A percentile compares a stretch with the other conserved stretches of the same genome.
Evolutionary conservation across 495 filamentous ascomycete species (phyloP).

Genomic region (Tuber aestivum): DNA sequence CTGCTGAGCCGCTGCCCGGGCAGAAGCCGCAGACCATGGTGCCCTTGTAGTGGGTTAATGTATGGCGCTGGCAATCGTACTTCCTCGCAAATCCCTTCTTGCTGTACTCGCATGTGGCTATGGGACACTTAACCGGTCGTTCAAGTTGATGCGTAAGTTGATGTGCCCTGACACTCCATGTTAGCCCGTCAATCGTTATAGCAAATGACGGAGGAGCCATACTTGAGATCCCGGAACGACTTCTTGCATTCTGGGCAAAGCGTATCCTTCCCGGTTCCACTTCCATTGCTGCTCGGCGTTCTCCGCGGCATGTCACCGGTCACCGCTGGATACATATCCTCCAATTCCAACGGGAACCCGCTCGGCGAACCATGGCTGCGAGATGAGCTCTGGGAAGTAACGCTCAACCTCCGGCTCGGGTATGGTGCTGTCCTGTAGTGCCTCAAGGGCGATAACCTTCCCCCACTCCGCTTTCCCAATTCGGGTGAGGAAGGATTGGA

Average conservation of each 20-base stretch:
- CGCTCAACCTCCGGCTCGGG: conserved; percentile 28
- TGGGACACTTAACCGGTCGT: conserved; percentile 93
- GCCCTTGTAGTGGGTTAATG: conserved; percentile 96
- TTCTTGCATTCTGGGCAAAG: conserved; percentile 41
- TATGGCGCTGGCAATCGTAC: conserved; percentile 99
- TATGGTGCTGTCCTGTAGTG: conserved; percentile 28
- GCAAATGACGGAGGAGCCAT: neutral
- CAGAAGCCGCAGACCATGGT: conserved; percentile 99
- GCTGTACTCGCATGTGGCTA: conserved; percentile 89
- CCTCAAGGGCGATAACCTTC: conserved; percentile 7
- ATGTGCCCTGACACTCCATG: conserved; percentile 61
- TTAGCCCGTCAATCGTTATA: conserved; percentile 39
- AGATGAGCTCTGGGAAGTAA: conserved; percentile 36
- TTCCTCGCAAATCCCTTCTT: conserved; percentile 93
- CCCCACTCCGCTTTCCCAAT: conserved; percentile 21
- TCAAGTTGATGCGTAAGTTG: conserved; percentile 94
- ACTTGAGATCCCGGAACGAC: conserved; percentile 38
- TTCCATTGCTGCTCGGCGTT: conserved; percentile 29
- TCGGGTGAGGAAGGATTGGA: conserved; percentile 39
- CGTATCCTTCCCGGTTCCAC: conserved; percentile 35
- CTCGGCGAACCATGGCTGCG: conserved; percentile 32
- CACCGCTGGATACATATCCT: conserved; percentile 15
- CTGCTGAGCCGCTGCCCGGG: conserved; percentile 80
- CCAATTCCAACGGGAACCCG: conserved; percentile 17
- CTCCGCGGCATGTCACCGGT: conserved; percentile 19